Percentiles rank a stretch among this genome's conserved stretches.
Conservation (phyloP, 441 rosid species). For the Hura crepitans region DNA sequence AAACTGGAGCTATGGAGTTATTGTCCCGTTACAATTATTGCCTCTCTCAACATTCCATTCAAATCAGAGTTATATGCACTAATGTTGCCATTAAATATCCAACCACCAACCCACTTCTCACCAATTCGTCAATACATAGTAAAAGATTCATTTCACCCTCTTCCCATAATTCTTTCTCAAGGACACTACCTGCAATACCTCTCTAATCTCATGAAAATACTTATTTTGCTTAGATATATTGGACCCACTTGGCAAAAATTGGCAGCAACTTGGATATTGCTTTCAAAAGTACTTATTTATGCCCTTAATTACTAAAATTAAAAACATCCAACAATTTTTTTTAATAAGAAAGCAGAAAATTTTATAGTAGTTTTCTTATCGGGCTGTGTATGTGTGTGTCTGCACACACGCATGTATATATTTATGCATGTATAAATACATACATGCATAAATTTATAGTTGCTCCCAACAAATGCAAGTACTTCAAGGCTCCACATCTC, state of each 20-base stretch:
- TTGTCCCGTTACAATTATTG: background rate
- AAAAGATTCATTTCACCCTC: background rate
- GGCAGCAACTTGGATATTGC: no score
- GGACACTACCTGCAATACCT: background rate
- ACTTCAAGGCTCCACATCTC: constrained; percentile 6
- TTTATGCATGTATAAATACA: no score
- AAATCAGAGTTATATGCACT: background rate
- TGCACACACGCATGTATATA: no score
- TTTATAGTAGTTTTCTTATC: no score
- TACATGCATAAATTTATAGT: no score
- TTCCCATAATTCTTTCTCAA: background rate
- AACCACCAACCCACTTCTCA: background rate
- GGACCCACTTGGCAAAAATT: no score
- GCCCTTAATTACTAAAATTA: no score
- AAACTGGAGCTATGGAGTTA: background rate
- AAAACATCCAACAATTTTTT: no score
- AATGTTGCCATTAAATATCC: background rate
- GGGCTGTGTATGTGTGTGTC: no score
- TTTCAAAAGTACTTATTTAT: no score
- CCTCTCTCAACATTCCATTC: background rate
- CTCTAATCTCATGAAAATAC: background rate
- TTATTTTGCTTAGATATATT: no score
- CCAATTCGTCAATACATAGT: background rate
- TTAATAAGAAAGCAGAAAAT: no score
- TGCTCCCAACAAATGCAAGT: constrained; percentile 4